Evolutionary conservation across 2,329 filamentous ascomycete species (phyloP).

Genomic region (Diaporthe sp.): DNA sequence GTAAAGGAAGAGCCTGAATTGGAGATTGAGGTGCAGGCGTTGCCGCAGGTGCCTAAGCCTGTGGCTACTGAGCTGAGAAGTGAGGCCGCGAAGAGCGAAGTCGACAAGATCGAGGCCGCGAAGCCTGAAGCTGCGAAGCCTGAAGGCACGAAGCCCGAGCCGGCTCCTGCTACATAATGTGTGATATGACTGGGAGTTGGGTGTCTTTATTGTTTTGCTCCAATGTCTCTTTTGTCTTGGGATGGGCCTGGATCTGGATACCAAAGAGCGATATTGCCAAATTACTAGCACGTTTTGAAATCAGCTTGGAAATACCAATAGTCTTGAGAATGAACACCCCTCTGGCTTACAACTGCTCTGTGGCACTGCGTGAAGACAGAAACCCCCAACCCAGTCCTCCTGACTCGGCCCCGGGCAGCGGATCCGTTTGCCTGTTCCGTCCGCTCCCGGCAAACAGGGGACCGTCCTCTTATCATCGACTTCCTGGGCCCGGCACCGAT

Average conservation of each 20-base stretch:
- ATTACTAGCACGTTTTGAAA: not conserved
- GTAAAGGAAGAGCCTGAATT: not conserved
- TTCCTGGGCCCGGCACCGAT: not conserved
- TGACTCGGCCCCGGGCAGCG: not conserved
- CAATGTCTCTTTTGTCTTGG: slow-evolving; percentile 10
- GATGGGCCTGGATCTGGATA: not conserved
- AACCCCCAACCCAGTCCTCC: no score
- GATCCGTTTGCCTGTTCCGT: no score
- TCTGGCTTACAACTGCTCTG: no score
- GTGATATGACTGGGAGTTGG: slow-evolving; percentile 12
- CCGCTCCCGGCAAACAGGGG: not conserved
- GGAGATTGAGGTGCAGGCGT: not conserved
- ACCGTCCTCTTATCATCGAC: not conserved
- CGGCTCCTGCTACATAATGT: slow-evolving; percentile 20
- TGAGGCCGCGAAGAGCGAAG: no score
- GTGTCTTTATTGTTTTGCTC: not conserved
- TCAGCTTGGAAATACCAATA: not conserved
- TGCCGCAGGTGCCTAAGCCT: slow-evolving; percentile 10
- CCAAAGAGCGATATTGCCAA: slow-evolving; percentile 15
- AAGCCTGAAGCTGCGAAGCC: not conserved
- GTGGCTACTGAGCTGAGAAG: not conserved
- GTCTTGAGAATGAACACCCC: not conserved
- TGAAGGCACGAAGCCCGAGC: not conserved
- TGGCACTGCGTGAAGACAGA: no score
- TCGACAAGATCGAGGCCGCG: not conserved